A percentile compares a stretch with the other conserved stretches of the same genome.
These are phyloP conservation scores for Aspergillus tamarii DNA, from an alignment of 2,329 filamentous ascomycete species.

Conservation along the genomic window DNA sequence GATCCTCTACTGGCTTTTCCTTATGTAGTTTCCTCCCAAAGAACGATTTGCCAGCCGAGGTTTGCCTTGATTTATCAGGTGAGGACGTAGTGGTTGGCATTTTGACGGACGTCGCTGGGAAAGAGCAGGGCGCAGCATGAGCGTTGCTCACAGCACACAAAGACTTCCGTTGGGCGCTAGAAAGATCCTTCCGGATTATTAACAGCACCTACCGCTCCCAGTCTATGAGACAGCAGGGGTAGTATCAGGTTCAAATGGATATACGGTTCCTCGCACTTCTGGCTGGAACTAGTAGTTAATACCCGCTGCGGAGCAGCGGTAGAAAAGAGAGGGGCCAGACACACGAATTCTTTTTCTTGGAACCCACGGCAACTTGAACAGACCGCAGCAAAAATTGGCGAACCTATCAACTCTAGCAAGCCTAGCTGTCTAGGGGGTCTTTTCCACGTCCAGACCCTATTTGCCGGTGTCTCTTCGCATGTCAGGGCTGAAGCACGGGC, in stretches of 20 bases:
- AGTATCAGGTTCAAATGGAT: not conserved
- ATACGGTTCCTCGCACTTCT: constrained; percentile 22
- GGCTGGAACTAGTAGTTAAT: constrained; percentile 17
- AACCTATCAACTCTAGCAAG: constrained; percentile 13
- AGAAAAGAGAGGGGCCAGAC: constrained; percentile 18
- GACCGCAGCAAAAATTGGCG: not conserved
- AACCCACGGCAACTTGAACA: constrained; percentile 7
- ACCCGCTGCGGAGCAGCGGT: constrained; percentile 28
- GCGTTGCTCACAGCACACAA: constrained; percentile 21
- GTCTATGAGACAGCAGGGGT: not conserved
- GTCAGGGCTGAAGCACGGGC: constrained; percentile 23
- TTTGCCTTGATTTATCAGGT: constrained; percentile 80
- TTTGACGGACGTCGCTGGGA: constrained; percentile 39
- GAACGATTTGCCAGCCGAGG: constrained; percentile 78
- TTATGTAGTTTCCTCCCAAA: constrained; percentile 80
- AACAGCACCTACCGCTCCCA: not conserved
- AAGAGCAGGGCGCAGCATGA: constrained; percentile 40
- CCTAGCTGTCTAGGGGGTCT: constrained; percentile 11
- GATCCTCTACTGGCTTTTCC: constrained; percentile 71
- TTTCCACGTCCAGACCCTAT: constrained; percentile 7
- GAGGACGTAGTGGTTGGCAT: constrained; percentile 63
- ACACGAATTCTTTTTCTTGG: constrained; percentile 14
- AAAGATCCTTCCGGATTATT: not conserved
- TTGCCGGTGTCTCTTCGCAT: constrained; percentile 15
- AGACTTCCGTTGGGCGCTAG: constrained; percentile 6